Conservation (phyloP, 768 basidiomycete genomes). For the Tylopilus intermedius region DNA sequence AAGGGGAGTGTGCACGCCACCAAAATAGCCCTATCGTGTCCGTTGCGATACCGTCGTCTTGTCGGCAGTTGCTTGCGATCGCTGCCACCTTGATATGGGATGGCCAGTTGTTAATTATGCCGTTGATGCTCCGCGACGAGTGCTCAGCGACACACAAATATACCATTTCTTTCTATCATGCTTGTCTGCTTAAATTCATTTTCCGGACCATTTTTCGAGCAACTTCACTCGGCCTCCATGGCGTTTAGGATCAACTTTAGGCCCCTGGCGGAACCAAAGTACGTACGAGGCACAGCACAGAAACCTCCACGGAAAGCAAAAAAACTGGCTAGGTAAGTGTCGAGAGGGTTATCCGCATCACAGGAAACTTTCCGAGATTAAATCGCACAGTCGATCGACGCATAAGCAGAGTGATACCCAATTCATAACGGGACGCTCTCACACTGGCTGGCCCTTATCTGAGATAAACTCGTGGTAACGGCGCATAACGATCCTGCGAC, state of each 20-base stretch:
- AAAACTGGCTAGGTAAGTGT: background rate
- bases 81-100: slow-evolving; percentile 3
- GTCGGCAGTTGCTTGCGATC: background rate
- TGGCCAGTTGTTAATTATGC: slow-evolving; percentile 15
- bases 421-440: slow-evolving; percentile 10
- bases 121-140: slow-evolving; percentile 3
- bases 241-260: background rate
- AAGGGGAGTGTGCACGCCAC: background rate
- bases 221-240: slow-evolving; percentile 3
- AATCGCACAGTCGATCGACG: slow-evolving; percentile 27
- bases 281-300: slow-evolving; percentile 7
- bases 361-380: slow-evolving; percentile 18
- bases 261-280: slow-evolving; percentile 8
- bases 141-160: slow-evolving; percentile 2
- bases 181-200: too few relatives aligned
- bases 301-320: slow-evolving; percentile 9
- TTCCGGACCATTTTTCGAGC: background rate
- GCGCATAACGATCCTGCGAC: slow-evolving; percentile 23
- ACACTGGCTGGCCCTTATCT: slow-evolving; percentile 14
- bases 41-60: background rate
- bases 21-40: background rate
- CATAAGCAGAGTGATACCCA: slow-evolving; percentile 2
- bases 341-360: slow-evolving; percentile 6
- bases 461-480: slow-evolving; percentile 30
- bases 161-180: background rate